Base-by-base conservation (phyloP, 139 green algal genomes). In the Picochlorum sp. region DNA sequence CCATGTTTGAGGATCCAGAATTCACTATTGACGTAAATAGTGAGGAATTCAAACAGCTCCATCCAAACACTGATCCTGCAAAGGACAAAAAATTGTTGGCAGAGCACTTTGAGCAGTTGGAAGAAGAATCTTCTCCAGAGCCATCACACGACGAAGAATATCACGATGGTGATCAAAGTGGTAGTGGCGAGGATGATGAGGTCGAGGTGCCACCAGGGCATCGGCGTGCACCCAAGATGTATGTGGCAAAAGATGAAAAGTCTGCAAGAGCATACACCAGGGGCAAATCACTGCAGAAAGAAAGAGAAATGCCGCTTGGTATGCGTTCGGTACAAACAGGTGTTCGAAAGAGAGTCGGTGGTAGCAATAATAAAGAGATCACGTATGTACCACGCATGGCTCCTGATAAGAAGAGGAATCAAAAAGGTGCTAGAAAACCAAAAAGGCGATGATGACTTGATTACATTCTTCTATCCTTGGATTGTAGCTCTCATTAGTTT, bases 1-100 rank as follows among this genome's bases (percentile, higher is more conserved):
- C 76, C 4, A 83, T 96, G 83, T 96, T 95, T 61, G 77, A 92
- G 61, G 83, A 97, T 69, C 60, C 75, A 0, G 85, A 79, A 54
- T 97, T 94, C 59, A 63, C 77, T 1, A 77, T 97, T 14, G 87
- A 97, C 69, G 84, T 94, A 74, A 38, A 79, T 5, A 77, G 70
- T 11, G 74, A 84, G 0, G 85, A 95, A 74, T 97, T 88, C 76
- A 82, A 79, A 51, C 5, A 79, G 65, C 78, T 95, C 60, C 90
- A 97, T 74, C 90, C 89, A 71, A 96, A 96, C 72, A 81, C 82
- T 21, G 71, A 73, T 10, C 63, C 57, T 3, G 41, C 63, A 20
- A 73, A 73, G 44, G 74, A 79, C 34, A 66, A 65, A 15, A 24
- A 70, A 61, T 68, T 91, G 54, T 45, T 91, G 21, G 47, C 63